Percentiles rank a stretch among this genome's conserved stretches.
These are phyloP conservation scores for Linnemannia hyalina DNA, from an alignment of 192 early-diverging fungal species.

Conservation along the genomic window DNA sequence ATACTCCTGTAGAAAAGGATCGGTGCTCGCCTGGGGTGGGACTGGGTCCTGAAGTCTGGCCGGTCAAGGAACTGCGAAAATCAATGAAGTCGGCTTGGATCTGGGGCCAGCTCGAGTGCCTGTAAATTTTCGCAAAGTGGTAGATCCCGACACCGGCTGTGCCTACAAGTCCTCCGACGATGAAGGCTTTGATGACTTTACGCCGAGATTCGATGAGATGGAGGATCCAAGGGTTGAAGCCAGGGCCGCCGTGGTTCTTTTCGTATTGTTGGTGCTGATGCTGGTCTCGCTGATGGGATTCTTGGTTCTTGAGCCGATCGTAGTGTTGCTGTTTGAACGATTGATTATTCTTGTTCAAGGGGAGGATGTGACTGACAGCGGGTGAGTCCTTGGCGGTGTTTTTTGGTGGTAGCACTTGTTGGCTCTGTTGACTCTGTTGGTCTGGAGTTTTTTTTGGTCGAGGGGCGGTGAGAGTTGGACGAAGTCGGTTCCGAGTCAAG, in stretches of 20 bases:
- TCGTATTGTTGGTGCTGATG: conserved; percentile 11
- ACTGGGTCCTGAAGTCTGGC: not conserved
- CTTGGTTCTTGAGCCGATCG: conserved; percentile 14
- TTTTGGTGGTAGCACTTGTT: conserved; percentile 19
- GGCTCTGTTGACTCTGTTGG: not conserved
- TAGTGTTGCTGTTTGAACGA: conserved; percentile 11
- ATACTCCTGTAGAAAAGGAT: conserved; percentile 3
- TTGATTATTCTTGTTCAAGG: conserved; percentile 3
- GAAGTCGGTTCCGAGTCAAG: conserved; percentile 1
- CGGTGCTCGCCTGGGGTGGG: conserved; percentile 11
- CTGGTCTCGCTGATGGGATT: not conserved
- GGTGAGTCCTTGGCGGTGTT: not conserved
- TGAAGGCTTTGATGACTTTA: conserved; percentile 20
- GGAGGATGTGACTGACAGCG: conserved; percentile 28
- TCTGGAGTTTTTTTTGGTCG: conserved; percentile 14
- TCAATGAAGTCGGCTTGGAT: conserved; percentile 10
- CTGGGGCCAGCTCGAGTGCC: not conserved
- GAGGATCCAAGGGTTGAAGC: conserved; percentile 26
- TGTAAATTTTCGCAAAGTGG: not conserved
- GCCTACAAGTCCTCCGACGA: conserved; percentile 2
- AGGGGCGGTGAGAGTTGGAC: conserved; percentile 20
- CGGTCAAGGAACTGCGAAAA: not conserved
- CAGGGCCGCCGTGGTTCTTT: not conserved
- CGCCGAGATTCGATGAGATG: conserved; percentile 12
- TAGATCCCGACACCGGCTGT: not conserved